Percentiles rank a stretch among this genome's conserved stretches.
Conservation (phyloP, 495 filamentous ascomycete species). For the Aspergillus nidulans region DNA sequence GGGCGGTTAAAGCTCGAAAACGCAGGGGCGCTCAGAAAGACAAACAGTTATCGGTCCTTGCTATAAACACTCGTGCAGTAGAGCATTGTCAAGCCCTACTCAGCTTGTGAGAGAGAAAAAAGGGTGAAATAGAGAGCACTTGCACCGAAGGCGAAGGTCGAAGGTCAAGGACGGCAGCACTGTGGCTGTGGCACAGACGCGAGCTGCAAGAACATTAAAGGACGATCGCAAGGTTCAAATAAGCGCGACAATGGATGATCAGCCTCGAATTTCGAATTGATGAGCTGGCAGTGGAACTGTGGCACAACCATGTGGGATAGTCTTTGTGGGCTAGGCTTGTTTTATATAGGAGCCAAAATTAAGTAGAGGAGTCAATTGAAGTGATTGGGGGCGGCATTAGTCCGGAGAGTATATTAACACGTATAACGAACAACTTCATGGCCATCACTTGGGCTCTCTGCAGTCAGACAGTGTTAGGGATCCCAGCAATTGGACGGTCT, state of each 20-base stretch:
- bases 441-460: not conserved
- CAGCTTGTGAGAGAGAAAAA: not conserved
- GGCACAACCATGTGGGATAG: conserved; percentile 2
- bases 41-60: not conserved
- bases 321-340: conserved; percentile 2
- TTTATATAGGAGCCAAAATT: not conserved
- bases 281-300: conserved; percentile 11
- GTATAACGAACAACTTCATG: too few species aligned
- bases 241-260: not conserved
- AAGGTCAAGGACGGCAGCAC: not conserved
- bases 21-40: not conserved
- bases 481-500: not conserved
- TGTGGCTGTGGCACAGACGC: not conserved
- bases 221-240: not conserved
- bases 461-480: not conserved
- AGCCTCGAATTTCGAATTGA: not conserved
- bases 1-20: not conserved
- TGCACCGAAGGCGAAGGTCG: not conserved
- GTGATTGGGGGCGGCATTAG: too few species aligned
- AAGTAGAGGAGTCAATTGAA: too few species aligned
- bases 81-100: not conserved
- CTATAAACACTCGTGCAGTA: not conserved
- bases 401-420: too few species aligned
- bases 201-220: not conserved
- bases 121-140: not conserved